Base-by-base conservation (phyloP, 495 filamentous ascomycete genomes). In the Neurospora tetraspora region DNA sequence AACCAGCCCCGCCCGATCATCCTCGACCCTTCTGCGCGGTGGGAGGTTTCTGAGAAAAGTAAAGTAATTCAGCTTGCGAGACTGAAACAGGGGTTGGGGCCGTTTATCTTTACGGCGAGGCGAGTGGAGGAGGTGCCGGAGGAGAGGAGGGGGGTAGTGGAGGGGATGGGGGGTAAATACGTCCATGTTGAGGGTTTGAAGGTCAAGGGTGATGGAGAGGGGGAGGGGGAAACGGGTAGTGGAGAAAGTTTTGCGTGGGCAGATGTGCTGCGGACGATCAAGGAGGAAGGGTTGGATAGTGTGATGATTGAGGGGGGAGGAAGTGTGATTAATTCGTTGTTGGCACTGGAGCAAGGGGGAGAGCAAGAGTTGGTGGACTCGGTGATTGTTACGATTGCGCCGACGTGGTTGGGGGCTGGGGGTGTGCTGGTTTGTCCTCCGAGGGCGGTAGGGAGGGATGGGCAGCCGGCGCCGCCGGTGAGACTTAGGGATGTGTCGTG, bases 271-370 rank as follows among this genome's bases (percentile, higher is more conserved):
- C 79, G 80, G 42, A 83, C 82, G 27, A 77, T 95, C 16, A 81
- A 80, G 68, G 81, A 81, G 9, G 84, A 91, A 72, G 90, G 91
- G 0, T 82, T 96, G 71, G 83, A 86, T 34, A 95, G 92, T 75
- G 86, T 97, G 37, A 97, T 97, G 94, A 85, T 97, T 45, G 94
- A 97, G 80, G 94, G 94, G 0, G 94, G 94, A 18, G 93, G 88
- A 4, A 86, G 86, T 23, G 88, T 97, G 68, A 90, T 97, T 75
- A 92, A 92, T 76, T 88, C 91, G 70, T 83, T 97, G 16, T 82
- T 97, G 20, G 82, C 84, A 42, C 80, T 84, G 18, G 85, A 87
- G 70, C 53, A 65, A 1, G 53, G 12, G 2, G 53, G 53, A 34
- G 89, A 92, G 73, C 81, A 86, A n/a, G 78, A 80, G 61, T 83